Evolutionary conservation across 495 filamentous ascomycete species (phyloP).

Genomic region (Neurospora tetraspora): DNA sequence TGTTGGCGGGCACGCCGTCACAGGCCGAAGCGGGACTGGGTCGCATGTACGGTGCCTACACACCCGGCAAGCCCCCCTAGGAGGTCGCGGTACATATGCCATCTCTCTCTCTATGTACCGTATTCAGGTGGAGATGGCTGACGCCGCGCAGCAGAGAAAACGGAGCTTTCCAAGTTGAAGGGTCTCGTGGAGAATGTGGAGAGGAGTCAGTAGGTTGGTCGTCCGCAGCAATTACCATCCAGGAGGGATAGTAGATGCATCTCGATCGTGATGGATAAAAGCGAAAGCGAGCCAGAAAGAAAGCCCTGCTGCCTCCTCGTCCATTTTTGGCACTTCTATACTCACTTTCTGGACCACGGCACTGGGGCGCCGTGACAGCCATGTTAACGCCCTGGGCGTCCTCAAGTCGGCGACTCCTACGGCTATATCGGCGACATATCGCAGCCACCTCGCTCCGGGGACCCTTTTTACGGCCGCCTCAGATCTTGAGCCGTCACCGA

Average conservation of each 20-base stretch:
- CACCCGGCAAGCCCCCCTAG: background rate
- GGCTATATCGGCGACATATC: background rate
- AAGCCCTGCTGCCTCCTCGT: background rate
- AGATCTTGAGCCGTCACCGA: background rate
- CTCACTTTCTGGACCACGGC: background rate
- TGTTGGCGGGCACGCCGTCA: background rate
- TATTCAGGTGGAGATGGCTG: background rate
- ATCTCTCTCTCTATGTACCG: background rate
- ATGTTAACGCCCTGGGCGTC: background rate
- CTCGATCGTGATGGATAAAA: background rate
- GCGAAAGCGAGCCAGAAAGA: background rate
- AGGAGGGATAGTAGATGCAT: background rate
- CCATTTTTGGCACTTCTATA: background rate
- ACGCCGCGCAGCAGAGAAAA: background rate
- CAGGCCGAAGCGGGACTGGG: background rate
- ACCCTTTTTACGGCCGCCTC: background rate
- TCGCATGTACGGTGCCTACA: background rate
- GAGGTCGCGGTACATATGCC: background rate
- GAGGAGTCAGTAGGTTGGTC: background rate
- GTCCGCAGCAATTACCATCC: background rate
- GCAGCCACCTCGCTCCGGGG: background rate
- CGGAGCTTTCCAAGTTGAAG: background rate
- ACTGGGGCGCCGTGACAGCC: background rate
- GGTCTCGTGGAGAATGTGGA: background rate
- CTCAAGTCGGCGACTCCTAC: background rate